These are phyloP conservation scores for Sodiomyces alkalinus DNA, from an alignment of 2,329 filamentous ascomycete genomes.

Conservation along the genomic window DNA sequence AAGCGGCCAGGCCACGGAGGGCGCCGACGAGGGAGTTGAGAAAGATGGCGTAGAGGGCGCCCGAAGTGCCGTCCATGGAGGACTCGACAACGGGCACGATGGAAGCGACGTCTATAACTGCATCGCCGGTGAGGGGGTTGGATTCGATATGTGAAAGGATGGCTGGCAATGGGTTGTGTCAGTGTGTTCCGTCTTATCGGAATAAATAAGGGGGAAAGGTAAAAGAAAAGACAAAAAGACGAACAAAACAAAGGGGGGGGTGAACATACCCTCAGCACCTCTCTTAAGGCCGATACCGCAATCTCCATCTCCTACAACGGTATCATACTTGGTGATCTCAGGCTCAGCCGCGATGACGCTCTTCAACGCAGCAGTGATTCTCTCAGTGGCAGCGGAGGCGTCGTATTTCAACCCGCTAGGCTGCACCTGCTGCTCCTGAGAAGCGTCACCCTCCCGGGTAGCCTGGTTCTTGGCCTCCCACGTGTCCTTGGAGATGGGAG, in stretches of 20 bases:
- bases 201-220: no score
- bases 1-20: slow-evolving; percentile 1
- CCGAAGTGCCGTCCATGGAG: slow-evolving; percentile 3
- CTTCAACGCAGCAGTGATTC: slow-evolving; percentile 42
- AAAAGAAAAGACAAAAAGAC: no score
- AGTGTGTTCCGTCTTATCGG: no score
- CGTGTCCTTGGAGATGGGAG: slow-evolving; percentile 44
- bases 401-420: slow-evolving; percentile 39
- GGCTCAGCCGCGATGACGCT: slow-evolving; percentile 51
- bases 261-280: slow-evolving; percentile 54
- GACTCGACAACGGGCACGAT: slow-evolving; percentile 3
- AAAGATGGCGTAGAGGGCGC: slow-evolving; percentile 3
- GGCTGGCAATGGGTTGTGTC: slow-evolving; percentile 20
- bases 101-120: slow-evolving; percentile 14
- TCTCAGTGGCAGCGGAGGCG: slow-evolving; percentile 28
- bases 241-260: background rate
- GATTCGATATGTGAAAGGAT: slow-evolving; percentile 33
- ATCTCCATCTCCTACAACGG: slow-evolving; percentile 79
- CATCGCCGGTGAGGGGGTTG: slow-evolving; percentile 32
- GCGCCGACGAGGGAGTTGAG: slow-evolving; percentile 1
- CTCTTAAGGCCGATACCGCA: slow-evolving; percentile 77
- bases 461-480: slow-evolving; percentile 43
- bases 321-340: slow-evolving; percentile 59
- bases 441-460: slow-evolving; percentile 24
- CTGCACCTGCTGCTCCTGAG: slow-evolving; percentile 17